Conservation (phyloP, 2,329 filamentous ascomycete genomes). For the Fusarium brachygibbosum region DNA sequence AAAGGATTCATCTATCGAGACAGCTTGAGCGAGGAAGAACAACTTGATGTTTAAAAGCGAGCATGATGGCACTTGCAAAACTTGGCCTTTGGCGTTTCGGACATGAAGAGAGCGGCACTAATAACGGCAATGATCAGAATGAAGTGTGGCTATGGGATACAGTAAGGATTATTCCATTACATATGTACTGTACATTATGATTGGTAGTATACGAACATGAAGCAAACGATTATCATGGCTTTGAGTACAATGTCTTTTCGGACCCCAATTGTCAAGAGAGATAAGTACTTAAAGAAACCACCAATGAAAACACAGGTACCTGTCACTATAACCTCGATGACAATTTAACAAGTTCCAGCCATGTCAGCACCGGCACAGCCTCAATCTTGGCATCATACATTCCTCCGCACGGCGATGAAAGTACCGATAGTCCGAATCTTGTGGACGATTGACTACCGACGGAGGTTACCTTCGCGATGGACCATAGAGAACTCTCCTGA, state of each 20-base stretch:
- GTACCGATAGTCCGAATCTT: background rate
- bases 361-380: conserved; percentile 12
- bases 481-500: background rate
- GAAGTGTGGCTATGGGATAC: conserved; percentile 1
- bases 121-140: conserved; percentile 23
- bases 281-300: background rate
- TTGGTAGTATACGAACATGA: conserved; percentile 21
- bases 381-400: conserved; percentile 9
- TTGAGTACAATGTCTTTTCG: background rate
- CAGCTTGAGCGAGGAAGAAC: conserved; percentile 8
- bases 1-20: conserved; percentile 27
- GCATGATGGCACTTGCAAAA: conserved; percentile 21
- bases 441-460: background rate
- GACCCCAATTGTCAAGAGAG: background rate
- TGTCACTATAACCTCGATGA: conserved; percentile 12
- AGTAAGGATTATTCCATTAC: background rate
- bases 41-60: conserved; percentile 12
- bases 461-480: conserved; percentile 1
- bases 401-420: background rate
- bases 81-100: conserved; percentile 28
- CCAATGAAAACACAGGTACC: conserved; percentile 4
- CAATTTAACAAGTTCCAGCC: background rate
- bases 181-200: conserved; percentile 18
- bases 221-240: conserved; percentile 2
- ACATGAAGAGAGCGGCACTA: background rate